Evolutionary conservation across 2,329 filamentous ascomycete species (phyloP).

Genomic region (Alternaria arborescens): DNA sequence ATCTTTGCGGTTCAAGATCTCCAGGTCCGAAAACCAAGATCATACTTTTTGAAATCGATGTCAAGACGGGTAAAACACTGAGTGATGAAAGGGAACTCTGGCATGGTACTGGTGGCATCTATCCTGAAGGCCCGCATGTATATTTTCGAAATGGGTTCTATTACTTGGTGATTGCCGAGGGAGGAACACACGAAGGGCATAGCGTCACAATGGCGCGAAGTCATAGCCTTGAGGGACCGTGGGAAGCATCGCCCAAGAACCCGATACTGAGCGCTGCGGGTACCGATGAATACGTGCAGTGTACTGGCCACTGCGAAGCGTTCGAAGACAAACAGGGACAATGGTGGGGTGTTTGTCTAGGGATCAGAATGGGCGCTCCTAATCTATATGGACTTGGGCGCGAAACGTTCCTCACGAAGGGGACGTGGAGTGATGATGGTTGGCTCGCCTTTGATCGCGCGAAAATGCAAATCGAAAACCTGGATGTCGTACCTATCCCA

Average conservation of each 20-base stretch:
- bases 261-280: conserved; percentile 18
- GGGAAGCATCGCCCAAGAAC: conserved; percentile 21
- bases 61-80: conserved; percentile 33
- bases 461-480: too few species aligned
- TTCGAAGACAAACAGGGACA: conserved; percentile 20
- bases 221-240: conserved; percentile 14
- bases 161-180: conserved; percentile 48
- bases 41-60: conserved; percentile 36
- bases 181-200: conserved; percentile 26
- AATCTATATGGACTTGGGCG: conserved; percentile 19
- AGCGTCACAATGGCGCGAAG: conserved; percentile 24
- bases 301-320: conserved; percentile 24
- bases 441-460: too few species aligned
- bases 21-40: conserved; percentile 26
- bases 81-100: conserved; percentile 31
- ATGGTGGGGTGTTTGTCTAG: conserved; percentile 29
- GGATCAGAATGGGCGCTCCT: conserved; percentile 5
- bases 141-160: conserved; percentile 45
- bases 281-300: conserved; percentile 25
- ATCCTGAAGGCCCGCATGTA: conserved; percentile 48
- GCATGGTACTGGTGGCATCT: conserved; percentile 43
- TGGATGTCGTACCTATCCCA: background rate
- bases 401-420: conserved; percentile 23
- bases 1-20: conserved; percentile 31
- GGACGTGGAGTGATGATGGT: conserved; percentile 14